Conservation (phyloP, 2,329 filamentous ascomycete genomes). For the Penicillium janthinellum region DNA sequence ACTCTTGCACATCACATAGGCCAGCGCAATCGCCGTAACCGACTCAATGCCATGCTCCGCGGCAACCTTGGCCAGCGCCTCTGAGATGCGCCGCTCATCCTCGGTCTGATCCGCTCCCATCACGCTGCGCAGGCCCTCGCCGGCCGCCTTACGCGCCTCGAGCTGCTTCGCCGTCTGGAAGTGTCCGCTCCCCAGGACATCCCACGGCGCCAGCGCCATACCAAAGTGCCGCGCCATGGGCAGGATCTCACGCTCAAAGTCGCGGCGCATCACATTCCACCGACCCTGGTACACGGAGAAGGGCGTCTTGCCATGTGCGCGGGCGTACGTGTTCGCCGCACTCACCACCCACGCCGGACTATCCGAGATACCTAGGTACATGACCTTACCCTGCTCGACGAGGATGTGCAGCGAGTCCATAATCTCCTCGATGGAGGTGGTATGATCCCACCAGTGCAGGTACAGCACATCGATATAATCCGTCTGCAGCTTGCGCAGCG, state of each 20-base stretch:
- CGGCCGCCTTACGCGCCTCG: conserved; percentile 46
- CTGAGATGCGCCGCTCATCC: conserved; percentile 55
- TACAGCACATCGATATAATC: conserved; percentile 59
- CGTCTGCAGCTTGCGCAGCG: conserved; percentile 52
- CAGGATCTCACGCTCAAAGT: conserved; percentile 47
- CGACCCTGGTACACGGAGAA: conserved; percentile 45
- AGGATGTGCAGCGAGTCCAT: conserved; percentile 39
- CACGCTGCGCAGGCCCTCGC: conserved; percentile 44
- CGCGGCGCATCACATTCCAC: conserved; percentile 43
- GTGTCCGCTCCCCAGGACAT: conserved; percentile 56
- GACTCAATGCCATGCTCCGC: conserved; percentile 56
- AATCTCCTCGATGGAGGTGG: conserved; percentile 35
- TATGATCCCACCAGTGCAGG: conserved; percentile 57
- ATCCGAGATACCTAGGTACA: conserved; percentile 47
- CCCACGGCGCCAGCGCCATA: conserved; percentile 61
- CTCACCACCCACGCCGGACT: conserved; percentile 45
- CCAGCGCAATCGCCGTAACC: conserved; percentile 67
- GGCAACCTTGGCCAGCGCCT: conserved; percentile 63
- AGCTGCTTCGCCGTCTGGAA: conserved; percentile 54
- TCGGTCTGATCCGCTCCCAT: conserved; percentile 44
- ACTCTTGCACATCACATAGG: conserved; percentile 73
- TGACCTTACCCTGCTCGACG: conserved; percentile 43
- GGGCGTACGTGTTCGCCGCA: conserved; percentile 45
- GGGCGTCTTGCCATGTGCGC: conserved; percentile 42
- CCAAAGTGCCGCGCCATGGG: conserved; percentile 46